Percentiles rank a stretch among this genome's conserved stretches.
Conservation (phyloP, 495 filamentous ascomycete species). For the Tuber borchii region DNA sequence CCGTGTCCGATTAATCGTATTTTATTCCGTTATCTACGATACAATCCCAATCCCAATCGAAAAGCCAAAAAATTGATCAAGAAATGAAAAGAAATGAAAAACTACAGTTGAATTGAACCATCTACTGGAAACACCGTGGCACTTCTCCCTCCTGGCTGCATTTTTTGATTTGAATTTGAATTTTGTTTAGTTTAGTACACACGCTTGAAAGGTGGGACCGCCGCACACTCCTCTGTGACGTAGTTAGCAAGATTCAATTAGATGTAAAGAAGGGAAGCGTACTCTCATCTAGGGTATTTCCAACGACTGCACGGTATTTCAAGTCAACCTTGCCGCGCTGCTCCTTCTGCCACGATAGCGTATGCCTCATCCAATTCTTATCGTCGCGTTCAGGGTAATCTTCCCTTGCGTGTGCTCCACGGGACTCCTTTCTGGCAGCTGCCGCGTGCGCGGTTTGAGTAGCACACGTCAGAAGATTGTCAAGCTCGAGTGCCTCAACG, state of each 20-base stretch:
- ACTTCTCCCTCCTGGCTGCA: neutral
- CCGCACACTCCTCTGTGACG: slow-evolving; percentile 62
- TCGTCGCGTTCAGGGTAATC: slow-evolving; percentile 93
- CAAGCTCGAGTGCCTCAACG: slow-evolving; percentile 87
- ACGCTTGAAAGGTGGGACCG: slow-evolving; percentile 82
- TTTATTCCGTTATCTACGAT: neutral
- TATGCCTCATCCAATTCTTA: slow-evolving; percentile 98
- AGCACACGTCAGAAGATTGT: slow-evolving; percentile 93
- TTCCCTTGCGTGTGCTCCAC: slow-evolving; percentile 91
- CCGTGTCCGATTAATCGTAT: neutral
- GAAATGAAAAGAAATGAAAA: neutral
- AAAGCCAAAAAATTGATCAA: neutral
- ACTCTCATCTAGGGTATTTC: slow-evolving; percentile 71
- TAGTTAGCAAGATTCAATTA: slow-evolving; percentile 1
- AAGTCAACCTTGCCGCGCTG: slow-evolving; percentile 73
- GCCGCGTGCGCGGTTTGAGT: slow-evolving; percentile 83
- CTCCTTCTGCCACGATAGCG: slow-evolving; percentile 83
- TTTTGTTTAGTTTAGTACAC: slow-evolving; percentile 54
- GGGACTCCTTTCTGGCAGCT: slow-evolving; percentile 83
- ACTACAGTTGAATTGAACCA: neutral
- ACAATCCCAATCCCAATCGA: neutral
- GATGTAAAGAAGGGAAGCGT: neutral
- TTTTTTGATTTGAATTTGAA: neutral
- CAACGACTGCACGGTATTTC: slow-evolving; percentile 68
- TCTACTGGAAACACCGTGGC: neutral